Base-by-base conservation (phyloP, 1,139 yeast species). In the Suhomyces panamericanus region DNA sequence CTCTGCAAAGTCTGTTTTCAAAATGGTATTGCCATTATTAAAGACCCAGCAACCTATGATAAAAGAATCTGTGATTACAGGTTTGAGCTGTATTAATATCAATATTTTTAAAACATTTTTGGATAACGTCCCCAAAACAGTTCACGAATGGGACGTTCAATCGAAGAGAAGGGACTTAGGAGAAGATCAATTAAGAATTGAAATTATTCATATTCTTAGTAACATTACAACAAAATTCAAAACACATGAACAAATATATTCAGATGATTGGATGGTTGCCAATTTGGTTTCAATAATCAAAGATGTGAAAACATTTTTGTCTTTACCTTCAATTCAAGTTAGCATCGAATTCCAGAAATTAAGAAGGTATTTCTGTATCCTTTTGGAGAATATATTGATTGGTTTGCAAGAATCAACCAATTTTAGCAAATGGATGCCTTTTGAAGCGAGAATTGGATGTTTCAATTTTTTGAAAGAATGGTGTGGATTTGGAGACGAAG, bases 1-100 rank as follows among this genome's bases (percentile, higher is more conserved):
- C 0, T 88, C 97, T 51, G 98, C 96, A 0, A 83, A 87, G 51
- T 85, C 96, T 0, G 84, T 95, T 2, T 95, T 95, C 66, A 77
- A 87, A 46, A 83, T 93, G 86, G 95, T 90, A 0, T 69, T 89
- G 34, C 97, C 97, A 0, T 67, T 93, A 29, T 67, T 95, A 42
- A 84, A 80, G 31, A 83, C 90, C 0, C 81, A 83, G 7, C 90
- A 88, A 51, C 75, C 80, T 1, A 75, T 83, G 56, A 81, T 93
- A 6, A 75, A 89, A 48, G 96, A 91, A 54, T 93, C 98, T 0
- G 83, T 90, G 12, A 89, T 90, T 26, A 72, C 85, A 1, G 98
- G 98, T 0, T 66, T 95, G 46, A 86, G 96, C 53, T 89, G 96
- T 50, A 81, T 91, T 62, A 95, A 95, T 63, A 83, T 91, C 49